These are phyloP conservation scores for Actinomortierella ambigua DNA, from an alignment of 371 early-diverging fungal species.

Conservation along the genomic window DNA sequence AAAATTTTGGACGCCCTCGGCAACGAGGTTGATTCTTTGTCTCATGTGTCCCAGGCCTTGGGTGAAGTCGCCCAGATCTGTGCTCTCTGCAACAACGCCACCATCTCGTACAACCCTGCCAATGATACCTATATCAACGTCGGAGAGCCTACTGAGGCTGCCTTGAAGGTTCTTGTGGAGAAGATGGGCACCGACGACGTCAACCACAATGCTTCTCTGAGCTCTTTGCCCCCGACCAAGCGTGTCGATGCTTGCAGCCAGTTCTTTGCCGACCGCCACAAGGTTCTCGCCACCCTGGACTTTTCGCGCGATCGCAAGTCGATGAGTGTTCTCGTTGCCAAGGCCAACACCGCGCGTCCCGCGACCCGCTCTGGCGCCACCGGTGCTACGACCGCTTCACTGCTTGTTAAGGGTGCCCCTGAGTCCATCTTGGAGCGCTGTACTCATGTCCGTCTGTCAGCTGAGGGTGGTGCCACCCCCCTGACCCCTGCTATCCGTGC, in stretches of 20 bases:
- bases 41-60: conserved; percentile 57
- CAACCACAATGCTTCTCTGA: conserved; percentile 64
- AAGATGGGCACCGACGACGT: conserved; percentile 83
- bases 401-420: conserved; percentile 94
- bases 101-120: conserved; percentile 77
- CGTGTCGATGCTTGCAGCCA: conserved; percentile 58
- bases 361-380: conserved; percentile 42
- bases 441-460: conserved; percentile 60
- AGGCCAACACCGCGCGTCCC: conserved; percentile 22
- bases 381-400: conserved; percentile 38
- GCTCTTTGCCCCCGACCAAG: conserved; percentile 52
- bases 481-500: conserved; percentile 73
- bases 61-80: conserved; percentile 82
- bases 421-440: conserved; percentile 93
- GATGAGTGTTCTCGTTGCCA: conserved; percentile 87
- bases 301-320: conserved; percentile 97
- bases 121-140: conserved; percentile 63
- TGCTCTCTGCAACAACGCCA: conserved; percentile 92
- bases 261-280: conserved; percentile 27
- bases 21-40: conserved; percentile 51
- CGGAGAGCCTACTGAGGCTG: conserved; percentile 99
- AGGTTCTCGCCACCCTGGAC: conserved; percentile 75
- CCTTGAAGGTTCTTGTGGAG: conserved; percentile 91
- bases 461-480: conserved; percentile 57
- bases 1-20: conserved; percentile 58